phyloP scores from a whole-genome alignment of 2,329 filamentous ascomycete genomes.

The Botrytis pseudocinerea region DNA sequence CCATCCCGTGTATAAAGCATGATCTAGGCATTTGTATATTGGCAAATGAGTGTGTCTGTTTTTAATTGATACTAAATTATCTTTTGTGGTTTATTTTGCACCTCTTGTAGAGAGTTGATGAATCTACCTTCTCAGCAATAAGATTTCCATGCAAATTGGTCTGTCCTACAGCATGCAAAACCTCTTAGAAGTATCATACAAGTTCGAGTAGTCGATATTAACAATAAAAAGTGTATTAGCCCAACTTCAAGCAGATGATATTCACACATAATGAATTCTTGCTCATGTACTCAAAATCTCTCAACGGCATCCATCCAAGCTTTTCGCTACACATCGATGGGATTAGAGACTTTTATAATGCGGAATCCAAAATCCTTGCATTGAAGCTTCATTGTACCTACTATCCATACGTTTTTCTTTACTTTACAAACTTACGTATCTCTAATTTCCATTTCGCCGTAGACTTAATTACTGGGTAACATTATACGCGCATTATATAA shows the following conservation, averaged over 20 bases:
- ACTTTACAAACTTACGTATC: neutral
- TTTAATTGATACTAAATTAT: neutral
- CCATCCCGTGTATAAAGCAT: constrained; percentile 3
- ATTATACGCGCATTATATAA: neutral
- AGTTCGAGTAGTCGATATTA: neutral
- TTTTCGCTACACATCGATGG: neutral
- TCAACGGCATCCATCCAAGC: neutral
- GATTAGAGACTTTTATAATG: neutral
- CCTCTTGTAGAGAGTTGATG: neutral
- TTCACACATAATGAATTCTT: neutral
- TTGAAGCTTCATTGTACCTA: neutral
- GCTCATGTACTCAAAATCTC: neutral
- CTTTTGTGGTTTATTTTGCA: neutral
- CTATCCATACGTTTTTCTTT: neutral
- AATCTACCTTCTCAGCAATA: neutral
- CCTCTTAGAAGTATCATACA: neutral
- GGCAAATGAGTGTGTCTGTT: neutral
- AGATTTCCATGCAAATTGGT: neutral
- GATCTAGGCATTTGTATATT: neutral
- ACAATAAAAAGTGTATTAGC: neutral
- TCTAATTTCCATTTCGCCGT: neutral
- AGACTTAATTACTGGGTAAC: neutral
- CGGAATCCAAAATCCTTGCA: neutral
- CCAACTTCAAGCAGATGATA: neutral
- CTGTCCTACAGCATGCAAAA: neutral